Evolutionary conservation across 1,139 yeast species (phyloP), one percentile per base, ranked within the genome.

Genomic region (Candida labiduridarum): DNA sequence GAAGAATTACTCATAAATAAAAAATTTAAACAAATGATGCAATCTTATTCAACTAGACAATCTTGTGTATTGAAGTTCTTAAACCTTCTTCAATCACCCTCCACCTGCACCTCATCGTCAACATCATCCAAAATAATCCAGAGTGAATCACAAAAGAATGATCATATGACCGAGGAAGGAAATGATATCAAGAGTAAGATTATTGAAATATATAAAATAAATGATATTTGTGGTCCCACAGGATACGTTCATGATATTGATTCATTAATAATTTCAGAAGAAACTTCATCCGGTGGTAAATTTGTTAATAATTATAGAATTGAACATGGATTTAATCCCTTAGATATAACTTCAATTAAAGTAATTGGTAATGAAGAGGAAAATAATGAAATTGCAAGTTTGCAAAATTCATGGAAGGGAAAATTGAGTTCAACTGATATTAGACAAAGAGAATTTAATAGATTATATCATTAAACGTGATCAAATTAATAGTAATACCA

Each of bases 191-290:
- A n/a, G n/a, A n/a, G 43, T 2, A 50, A 62, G n/a, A 58, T 25
- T 9, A 61, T 84, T 19, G 69, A 69, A 41, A 57, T 73, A 6
- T 80, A 78, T 49, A 83, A 87, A 59, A 84, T 95, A 39, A 80
- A 83, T 53, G 99, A 95, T 64, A 80, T 92, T 0, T 91, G 96
- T 68, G 99, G 99, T 0, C 99, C 99, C 1, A 91, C 99, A 0
- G 96, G 92, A 0, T 77, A 79, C n/a, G 76, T 88, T 2, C 76
- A 77, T 19, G 85, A 84, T 39, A 89, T 95, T 41, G 87, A 91
- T 57, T 87, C 91, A 0, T 76, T 95, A 49, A 84, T 92, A 0
- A 83, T 94, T 7, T 89, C 96, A 57, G 76, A 82, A 41, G 99
- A 95, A 61, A 87, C 97, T 0, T 69, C 77, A 0, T 65, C 78